Conservation (phyloP, 2,329 filamentous ascomycete species). For the Cyanodermella asteris region DNA sequence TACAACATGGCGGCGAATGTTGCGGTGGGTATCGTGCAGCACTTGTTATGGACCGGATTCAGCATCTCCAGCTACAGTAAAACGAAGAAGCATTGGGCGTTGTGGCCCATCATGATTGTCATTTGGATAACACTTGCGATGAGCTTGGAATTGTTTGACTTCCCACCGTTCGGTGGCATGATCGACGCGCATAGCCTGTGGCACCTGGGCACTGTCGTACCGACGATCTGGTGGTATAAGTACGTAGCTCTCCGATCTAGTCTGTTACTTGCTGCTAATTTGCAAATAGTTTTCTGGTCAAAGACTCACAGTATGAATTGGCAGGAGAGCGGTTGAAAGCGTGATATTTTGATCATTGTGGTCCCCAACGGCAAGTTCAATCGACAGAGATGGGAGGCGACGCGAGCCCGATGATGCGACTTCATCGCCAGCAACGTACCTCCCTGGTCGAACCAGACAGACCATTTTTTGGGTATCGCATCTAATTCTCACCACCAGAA, state of each 20-base stretch:
- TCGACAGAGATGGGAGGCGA: too few relatives aligned
- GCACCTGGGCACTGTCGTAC: conserved; percentile 82
- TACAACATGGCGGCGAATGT: conserved; percentile 98
- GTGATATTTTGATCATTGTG: conserved; percentile 12
- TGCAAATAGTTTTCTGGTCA: conserved; percentile 53
- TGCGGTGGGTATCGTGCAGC: conserved; percentile 54
- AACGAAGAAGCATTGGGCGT: conserved; percentile 54
- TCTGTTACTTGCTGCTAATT: conserved; percentile 4
- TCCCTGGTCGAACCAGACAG: too few relatives aligned
- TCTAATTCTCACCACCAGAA: too few relatives aligned
- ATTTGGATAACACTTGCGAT: conserved; percentile 83
- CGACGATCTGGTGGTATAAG: conserved; percentile 85
- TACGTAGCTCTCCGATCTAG: conserved; percentile 30
- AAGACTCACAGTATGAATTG: conserved; percentile 66
- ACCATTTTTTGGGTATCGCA: too few relatives aligned
- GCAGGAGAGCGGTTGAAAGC: conserved; percentile 51
- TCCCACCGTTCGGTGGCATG: conserved; percentile 60
- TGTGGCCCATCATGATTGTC: conserved; percentile 77
- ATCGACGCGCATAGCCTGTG: conserved; percentile 89
- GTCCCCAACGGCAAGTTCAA: too few relatives aligned
- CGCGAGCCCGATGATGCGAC: too few relatives aligned
- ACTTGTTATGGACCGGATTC: conserved; percentile 70
- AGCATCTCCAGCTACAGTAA: conserved; percentile 52
- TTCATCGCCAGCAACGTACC: too few relatives aligned
- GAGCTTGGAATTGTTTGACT: conserved; percentile 89